Conservation (phyloP, 208 protist species). For the Trypanosoma brucei region DNA sequence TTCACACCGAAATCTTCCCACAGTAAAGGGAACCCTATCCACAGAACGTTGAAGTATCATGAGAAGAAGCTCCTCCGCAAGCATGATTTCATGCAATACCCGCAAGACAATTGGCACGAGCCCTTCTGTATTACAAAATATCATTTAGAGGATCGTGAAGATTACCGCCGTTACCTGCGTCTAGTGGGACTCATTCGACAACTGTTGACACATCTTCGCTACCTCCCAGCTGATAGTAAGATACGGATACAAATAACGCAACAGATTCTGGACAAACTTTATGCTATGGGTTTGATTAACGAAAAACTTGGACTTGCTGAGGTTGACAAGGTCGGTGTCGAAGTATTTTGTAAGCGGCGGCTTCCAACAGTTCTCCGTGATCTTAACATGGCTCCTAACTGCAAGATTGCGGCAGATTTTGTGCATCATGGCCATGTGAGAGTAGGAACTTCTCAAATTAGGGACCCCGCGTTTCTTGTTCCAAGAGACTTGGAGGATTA, state of each 20-base stretch:
- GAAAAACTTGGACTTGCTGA: constrained; percentile 79
- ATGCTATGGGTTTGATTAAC: constrained; percentile 87
- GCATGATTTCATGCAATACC: constrained; percentile 91
- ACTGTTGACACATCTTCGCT: constrained; percentile 85
- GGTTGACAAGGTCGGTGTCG: constrained; percentile 87
- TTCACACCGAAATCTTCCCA: constrained; percentile 70
- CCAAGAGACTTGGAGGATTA: constrained; percentile 78
- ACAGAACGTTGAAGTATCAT: constrained; percentile 84
- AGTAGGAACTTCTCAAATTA: constrained; percentile 82
- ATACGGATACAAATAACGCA: constrained; percentile 89
- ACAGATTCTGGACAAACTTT: constrained; percentile 87
- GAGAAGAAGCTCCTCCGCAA: constrained; percentile 89
- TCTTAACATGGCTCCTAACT: constrained; percentile 86
- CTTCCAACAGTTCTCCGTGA: constrained; percentile 85
- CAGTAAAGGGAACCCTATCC: constrained; percentile 79
- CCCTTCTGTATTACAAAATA: constrained; percentile 91
- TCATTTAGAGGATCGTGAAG: constrained; percentile 89
- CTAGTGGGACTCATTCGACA: constrained; percentile 83
- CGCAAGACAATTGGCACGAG: constrained; percentile 90
- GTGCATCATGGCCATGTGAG: constrained; percentile 89
- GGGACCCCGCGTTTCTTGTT: constrained; percentile 88
- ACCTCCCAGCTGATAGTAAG: constrained; percentile 82
- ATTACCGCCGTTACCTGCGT: constrained; percentile 89
- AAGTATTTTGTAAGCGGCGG: constrained; percentile 87
- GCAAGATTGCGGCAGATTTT: constrained; percentile 73